phyloP scores from a whole-genome alignment of 2,329 filamentous ascomycete genomes.

The Cladosporium phlei region DNA sequence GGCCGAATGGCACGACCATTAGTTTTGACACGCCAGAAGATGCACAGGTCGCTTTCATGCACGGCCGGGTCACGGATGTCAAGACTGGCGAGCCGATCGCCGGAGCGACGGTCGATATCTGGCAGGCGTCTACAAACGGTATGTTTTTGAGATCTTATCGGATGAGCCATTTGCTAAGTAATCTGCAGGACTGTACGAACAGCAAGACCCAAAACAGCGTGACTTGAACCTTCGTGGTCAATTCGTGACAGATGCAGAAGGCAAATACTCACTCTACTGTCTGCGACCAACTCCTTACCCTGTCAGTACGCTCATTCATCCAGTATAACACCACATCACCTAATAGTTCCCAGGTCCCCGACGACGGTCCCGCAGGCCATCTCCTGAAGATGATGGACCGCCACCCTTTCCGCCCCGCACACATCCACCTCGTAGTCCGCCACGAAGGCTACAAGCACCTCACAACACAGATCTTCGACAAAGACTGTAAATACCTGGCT shows the following conservation, averaged over 20 bases:
- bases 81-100: constrained; percentile 60
- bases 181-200: constrained; percentile 51
- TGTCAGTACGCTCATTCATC: constrained; percentile 16
- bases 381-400: constrained; percentile 55
- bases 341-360: constrained; percentile 34
- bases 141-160: not conserved
- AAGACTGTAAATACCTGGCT: constrained; percentile 56
- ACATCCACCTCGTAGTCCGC: constrained; percentile 54
- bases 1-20: constrained; percentile 65
- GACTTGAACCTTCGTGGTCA: constrained; percentile 71
- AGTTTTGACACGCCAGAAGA: constrained; percentile 43
- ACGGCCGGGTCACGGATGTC: constrained; percentile 57
- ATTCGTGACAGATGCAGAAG: constrained; percentile 63
- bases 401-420: constrained; percentile 59
- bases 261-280: constrained; percentile 52
- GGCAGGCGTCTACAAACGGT: constrained; percentile 70
- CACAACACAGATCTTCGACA: constrained; percentile 74
- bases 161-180: not conserved
- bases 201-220: constrained; percentile 65
- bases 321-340: not conserved
- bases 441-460: constrained; percentile 61
- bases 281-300: constrained; percentile 46
- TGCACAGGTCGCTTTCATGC: constrained; percentile 58
- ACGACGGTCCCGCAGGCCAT: constrained; percentile 55
- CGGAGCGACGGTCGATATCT: constrained; percentile 68